Base-by-base conservation (phyloP, 495 filamentous ascomycete species). In the Evernia prunastri region DNA sequence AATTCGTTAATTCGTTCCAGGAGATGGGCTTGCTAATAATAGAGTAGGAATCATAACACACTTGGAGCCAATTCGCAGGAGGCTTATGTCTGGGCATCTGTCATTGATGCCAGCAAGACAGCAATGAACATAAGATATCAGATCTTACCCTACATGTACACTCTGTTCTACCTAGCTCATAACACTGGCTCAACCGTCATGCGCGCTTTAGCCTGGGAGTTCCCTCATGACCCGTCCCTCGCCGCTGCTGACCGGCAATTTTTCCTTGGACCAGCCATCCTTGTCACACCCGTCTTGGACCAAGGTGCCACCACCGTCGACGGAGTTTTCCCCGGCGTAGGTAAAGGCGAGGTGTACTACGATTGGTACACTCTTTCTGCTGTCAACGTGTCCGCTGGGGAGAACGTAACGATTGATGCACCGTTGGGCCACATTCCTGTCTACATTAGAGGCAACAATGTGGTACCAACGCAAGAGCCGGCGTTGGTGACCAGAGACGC, bases 171-270 rank as follows among this genome's bases (percentile, higher is more conserved):
- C 63, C 73, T 81, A 6, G 89, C 90, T 0, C 85, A 89, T 71
- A 80, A 75, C 25, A 82, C 79, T 7, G 90, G 90, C 9, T 80
- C 77, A 25, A 91, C 90, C 0, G 88, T 92, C 27, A 89, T 95
- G 86, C 84, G 90, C 5, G 90, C 91, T 3, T 77, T 94, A 7
- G 78, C 86, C 1, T 94, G 90, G 90, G 90, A 94, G 68, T 94
- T 92, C 68, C 88, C 89, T 0, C 78, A 86, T 49, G 91, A 96
- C 60, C 87, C 87, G 0, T 81, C 79, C 62, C 79, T 94, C 13
- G 87, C 86, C 9, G 76, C 71, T 20, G 82, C 84, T 0, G 87
- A 92, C 69, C 80, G 81, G 9, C 90, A 94, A 72, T 95, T 95
- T 76, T 73, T 96, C 56, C 82, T 95, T 36, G 91, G 91, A 3